These are phyloP conservation scores for Skeletonema marinoi DNA, from an alignment of 108 stramenopile species.

Conservation along the genomic window DNA sequence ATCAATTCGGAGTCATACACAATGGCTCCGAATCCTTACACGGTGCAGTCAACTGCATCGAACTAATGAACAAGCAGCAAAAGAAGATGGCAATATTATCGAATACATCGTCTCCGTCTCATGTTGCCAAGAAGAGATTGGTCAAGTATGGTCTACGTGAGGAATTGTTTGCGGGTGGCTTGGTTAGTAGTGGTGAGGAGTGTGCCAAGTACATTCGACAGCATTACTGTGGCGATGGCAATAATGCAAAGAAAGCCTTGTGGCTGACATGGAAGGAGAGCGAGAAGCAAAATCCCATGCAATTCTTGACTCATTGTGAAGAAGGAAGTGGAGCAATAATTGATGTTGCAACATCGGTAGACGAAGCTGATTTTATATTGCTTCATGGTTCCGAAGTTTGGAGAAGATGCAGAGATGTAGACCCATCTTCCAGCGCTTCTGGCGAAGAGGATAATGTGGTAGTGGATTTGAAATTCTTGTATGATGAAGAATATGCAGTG, in stretches of 20 bases:
- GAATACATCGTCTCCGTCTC: constrained; percentile 75
- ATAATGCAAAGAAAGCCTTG: constrained; percentile 49
- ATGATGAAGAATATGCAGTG: constrained; percentile 33
- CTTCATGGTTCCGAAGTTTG: constrained; percentile 70
- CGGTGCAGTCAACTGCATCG: constrained; percentile 69
- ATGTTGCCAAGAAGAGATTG: constrained; percentile 56
- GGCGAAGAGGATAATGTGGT: constrained; percentile 10
- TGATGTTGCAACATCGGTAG: constrained; percentile 43
- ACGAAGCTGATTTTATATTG: constrained; percentile 78
- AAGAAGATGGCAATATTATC: constrained; percentile 87
- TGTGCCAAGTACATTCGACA: constrained; percentile 51
- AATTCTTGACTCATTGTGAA: constrained; percentile 64
- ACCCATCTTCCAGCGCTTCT: neutral
- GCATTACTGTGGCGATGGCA: constrained; percentile 19
- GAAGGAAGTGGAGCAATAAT: constrained; percentile 24
- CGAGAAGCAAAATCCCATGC: constrained; percentile 43
- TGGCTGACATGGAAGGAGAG: constrained; percentile 71
- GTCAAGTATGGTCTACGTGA: constrained; percentile 71
- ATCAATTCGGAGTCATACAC: constrained; percentile 93
- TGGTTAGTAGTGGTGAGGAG: constrained; percentile 86
- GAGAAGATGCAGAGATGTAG: constrained; percentile 28
- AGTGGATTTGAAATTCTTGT: constrained; percentile 31
- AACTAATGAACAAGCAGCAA: constrained; percentile 36
- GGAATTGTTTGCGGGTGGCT: constrained; percentile 62
- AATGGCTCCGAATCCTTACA: constrained; percentile 70